Percentiles rank a stretch among this genome's conserved stretches.
Evolutionary conservation across 768 basidiomycete genomes (phyloP).

Genomic region (Rhodotorula taiwanensis): DNA sequence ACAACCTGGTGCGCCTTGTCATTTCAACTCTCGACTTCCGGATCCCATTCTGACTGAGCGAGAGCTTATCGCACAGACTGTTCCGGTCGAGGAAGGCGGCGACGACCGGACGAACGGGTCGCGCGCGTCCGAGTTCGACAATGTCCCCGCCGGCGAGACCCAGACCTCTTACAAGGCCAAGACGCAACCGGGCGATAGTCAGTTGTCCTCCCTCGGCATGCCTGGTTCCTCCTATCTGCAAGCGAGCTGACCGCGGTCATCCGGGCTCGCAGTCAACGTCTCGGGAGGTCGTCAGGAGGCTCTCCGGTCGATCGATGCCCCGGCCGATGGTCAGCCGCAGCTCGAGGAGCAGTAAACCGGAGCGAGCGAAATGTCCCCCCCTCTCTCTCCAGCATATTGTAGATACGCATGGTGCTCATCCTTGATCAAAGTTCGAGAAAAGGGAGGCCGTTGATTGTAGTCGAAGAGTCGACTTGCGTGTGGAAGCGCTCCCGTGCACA

Average conservation of each 20-base stretch:
- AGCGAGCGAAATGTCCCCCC: background rate
- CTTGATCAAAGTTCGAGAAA: too few species aligned
- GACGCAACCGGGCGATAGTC: constrained; percentile 6
- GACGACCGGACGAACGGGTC: background rate
- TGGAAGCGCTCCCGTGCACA: too few species aligned
- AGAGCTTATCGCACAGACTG: background rate
- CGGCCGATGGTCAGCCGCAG: constrained; percentile 7
- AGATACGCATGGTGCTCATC: too few species aligned
- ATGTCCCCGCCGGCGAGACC: constrained; percentile 7
- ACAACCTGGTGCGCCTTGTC: constrained; percentile 5
- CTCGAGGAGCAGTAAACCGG: constrained; percentile 8
- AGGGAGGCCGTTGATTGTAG: too few species aligned
- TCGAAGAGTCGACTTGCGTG: too few species aligned
- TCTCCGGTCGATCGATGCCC: background rate
- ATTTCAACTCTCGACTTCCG: background rate
- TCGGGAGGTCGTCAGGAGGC: background rate
- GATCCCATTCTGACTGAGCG: too few species aligned
- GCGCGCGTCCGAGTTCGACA: background rate
- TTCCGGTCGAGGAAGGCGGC: constrained; percentile 1
- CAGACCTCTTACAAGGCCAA: background rate
- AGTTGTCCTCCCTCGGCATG: background rate
- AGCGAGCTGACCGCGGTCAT: background rate
- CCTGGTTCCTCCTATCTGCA: background rate
- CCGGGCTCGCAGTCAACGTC: constrained; percentile 8
- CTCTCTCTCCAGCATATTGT: background rate